Base-by-base conservation (phyloP, 2,329 filamentous ascomycete species). In the Beauveria caledonica region DNA sequence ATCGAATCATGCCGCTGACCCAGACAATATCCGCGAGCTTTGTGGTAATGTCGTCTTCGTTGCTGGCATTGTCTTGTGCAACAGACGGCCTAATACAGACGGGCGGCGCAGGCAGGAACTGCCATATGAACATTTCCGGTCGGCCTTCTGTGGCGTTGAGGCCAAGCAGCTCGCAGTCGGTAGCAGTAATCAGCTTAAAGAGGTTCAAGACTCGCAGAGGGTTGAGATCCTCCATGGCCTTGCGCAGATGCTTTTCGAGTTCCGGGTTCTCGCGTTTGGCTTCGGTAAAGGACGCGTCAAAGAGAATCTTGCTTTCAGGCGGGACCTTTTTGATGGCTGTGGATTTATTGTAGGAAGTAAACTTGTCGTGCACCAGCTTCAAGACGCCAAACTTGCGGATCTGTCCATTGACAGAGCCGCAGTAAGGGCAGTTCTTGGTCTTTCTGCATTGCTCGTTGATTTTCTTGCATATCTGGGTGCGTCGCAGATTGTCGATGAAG, bases 91-190 rank as follows among this genome's bases (percentile, higher is more conserved):
- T 84, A 68, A 99, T 96, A 66, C 91, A 95, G 6, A 97, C 90
- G 0, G 94, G 94, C 1, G 94, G 93, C 0, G 93, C 93, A 1
- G 94, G 94, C 40, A 99, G 82, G 69, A 92, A 96, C 70, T 96
- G 92, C 94, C 94, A 99, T 49, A 99, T 85, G 72, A 97, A 95
- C 86, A 96, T 96, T 71, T 99, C 94, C 0, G 94, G 94, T 19
- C 92, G 84, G 11, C 91, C 91, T 67, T 96, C 92, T 15, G 84
- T 81, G 1, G 92, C 90, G 68, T 97, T 87, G 67, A 99, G 84
- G 5, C 93, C 93, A 1, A 99, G 80, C 23, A 99, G 80, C 72
- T 97, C 92, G 71, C 93, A 96, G 72, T 99, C 94, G 8, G 85
- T 84, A 2, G 89, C 84, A 13, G 86, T 87, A 60, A 99, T 91